Evolutionary conservation across 331 rosid species (phyloP).

Genomic region (Malus hybrid): DNA sequence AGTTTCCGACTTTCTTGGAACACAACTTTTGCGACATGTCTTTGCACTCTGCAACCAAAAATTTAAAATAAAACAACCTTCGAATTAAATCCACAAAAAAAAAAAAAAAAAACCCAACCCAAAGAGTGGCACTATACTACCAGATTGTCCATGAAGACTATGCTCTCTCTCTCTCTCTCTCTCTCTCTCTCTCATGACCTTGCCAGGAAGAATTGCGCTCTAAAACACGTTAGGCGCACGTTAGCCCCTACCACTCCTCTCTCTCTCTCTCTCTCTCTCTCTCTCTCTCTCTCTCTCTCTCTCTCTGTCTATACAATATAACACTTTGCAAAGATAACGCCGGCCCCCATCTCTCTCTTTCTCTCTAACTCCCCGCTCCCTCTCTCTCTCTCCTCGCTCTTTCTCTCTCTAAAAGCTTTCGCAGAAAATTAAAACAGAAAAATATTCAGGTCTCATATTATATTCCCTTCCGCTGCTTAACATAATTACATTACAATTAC

Average conservation of each 20-base stretch:
- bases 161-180: background rate
- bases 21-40: background rate
- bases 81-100: conserved; percentile 2
- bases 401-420: background rate
- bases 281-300: conserved; percentile 5
- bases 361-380: conserved; percentile 1
- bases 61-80: background rate
- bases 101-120: conserved; percentile 16
- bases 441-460: background rate
- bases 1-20: conserved; percentile 46
- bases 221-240: conserved; percentile 50
- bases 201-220: conserved; percentile 33
- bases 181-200: conserved; percentile 12
- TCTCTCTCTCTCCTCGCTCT: conserved; percentile 20
- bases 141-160: conserved; percentile 15
- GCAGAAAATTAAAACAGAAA: background rate
- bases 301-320: conserved; percentile 1
- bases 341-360: conserved; percentile 2
- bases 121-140: conserved; percentile 11
- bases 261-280: background rate
- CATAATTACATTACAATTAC: conserved; percentile 1
- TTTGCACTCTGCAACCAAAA: conserved; percentile 2
- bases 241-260: conserved; percentile 32
- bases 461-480: background rate
- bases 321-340: conserved; percentile 53